Percentiles rank a stretch among this genome's conserved stretches.
Conservation (phyloP, 352 stramenopile genomes). For the Pythium aquatile region DNA sequence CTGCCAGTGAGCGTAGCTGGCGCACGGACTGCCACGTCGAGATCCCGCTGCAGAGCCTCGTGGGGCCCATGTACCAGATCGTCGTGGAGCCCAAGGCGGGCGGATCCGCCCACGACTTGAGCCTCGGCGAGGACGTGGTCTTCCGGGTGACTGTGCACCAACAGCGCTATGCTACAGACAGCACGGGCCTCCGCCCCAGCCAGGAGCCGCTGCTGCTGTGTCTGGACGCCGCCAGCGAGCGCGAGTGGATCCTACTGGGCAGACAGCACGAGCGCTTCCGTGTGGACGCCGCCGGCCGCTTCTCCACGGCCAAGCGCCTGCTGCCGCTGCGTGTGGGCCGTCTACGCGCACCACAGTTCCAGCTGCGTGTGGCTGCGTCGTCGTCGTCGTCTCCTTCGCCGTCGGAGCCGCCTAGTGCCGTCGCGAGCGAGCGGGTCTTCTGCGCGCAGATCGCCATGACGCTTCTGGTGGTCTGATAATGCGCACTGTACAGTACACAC, state of each 20-base stretch:
- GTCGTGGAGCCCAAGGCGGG: slow-evolving; percentile 20
- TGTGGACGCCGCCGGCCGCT: not conserved
- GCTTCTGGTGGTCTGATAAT: slow-evolving; percentile 31
- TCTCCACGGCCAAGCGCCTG: slow-evolving; percentile 31
- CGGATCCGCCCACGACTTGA: not conserved
- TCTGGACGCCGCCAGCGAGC: slow-evolving; percentile 45
- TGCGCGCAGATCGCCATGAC: slow-evolving; percentile 14
- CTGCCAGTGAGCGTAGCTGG: not conserved
- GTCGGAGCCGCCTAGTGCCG: slow-evolving; percentile 1
- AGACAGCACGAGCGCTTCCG: slow-evolving; percentile 54
- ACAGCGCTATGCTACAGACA: slow-evolving; percentile 12
- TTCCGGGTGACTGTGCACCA: slow-evolving; percentile 45
- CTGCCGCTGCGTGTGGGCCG: slow-evolving; percentile 44
- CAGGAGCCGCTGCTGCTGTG: slow-evolving; percentile 37
- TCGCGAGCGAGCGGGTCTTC: slow-evolving; percentile 17
- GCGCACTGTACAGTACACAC: not conserved
- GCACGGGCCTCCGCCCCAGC: not conserved
- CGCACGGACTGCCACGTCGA: slow-evolving; percentile 15
- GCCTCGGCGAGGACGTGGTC: slow-evolving; percentile 38
- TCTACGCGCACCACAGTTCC: slow-evolving; percentile 55
- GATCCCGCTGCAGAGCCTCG: slow-evolving; percentile 14
- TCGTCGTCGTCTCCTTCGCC: not conserved
- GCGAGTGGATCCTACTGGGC: slow-evolving; percentile 69
- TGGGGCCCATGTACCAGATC: slow-evolving; percentile 24
- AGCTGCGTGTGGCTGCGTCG: slow-evolving; percentile 21